phyloP scores from a whole-genome alignment of 768 basidiomycete genomes.

The Saitozyma podzolica region DNA sequence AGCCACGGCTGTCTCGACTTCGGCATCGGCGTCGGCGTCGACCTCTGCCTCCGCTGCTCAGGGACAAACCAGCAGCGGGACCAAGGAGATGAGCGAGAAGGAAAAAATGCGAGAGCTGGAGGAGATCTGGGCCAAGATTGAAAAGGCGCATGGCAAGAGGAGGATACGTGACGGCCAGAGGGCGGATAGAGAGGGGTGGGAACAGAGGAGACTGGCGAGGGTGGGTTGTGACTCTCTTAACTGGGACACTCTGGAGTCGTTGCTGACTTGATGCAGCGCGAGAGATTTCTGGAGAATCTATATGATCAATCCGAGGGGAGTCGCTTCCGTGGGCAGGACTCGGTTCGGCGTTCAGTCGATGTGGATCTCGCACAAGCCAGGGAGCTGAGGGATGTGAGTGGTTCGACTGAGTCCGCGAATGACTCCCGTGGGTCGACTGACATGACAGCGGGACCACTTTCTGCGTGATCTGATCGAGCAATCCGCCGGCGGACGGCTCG shows the following conservation, averaged over 20 bases:
- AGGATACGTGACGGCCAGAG: slow-evolving; percentile 22
- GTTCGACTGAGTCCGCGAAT: too few species aligned
- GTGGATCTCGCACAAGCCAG: slow-evolving; percentile 32
- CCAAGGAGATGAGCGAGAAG: slow-evolving; percentile 56
- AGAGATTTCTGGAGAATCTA: slow-evolving; percentile 22
- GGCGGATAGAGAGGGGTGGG: slow-evolving; percentile 19
- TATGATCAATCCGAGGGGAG: slow-evolving; percentile 16
- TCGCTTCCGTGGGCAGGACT: slow-evolving; percentile 29
- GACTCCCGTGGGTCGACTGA: slow-evolving; percentile 7
- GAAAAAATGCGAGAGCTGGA: slow-evolving; percentile 61
- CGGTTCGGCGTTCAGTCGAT: slow-evolving; percentile 12
- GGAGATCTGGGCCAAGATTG: slow-evolving; percentile 52
- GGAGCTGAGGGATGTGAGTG: slow-evolving; percentile 28
- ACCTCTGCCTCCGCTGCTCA: neutral
- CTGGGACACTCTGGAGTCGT: slow-evolving; percentile 3
- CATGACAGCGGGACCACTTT: slow-evolving; percentile 30
- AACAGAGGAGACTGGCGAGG: slow-evolving; percentile 1
- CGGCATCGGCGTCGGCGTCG: neutral
- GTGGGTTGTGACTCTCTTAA: neutral
- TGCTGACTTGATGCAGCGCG: slow-evolving; percentile 11
- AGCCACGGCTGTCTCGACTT: neutral
- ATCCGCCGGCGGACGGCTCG: slow-evolving; percentile 23
- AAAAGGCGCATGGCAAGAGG: slow-evolving; percentile 46
- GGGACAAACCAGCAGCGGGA: slow-evolving; percentile 2
- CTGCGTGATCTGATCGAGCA: slow-evolving; percentile 32